These are phyloP conservation scores for Fusarium udum DNA, from an alignment of 2,329 filamentous ascomycete genomes.

Conservation along the genomic window DNA sequence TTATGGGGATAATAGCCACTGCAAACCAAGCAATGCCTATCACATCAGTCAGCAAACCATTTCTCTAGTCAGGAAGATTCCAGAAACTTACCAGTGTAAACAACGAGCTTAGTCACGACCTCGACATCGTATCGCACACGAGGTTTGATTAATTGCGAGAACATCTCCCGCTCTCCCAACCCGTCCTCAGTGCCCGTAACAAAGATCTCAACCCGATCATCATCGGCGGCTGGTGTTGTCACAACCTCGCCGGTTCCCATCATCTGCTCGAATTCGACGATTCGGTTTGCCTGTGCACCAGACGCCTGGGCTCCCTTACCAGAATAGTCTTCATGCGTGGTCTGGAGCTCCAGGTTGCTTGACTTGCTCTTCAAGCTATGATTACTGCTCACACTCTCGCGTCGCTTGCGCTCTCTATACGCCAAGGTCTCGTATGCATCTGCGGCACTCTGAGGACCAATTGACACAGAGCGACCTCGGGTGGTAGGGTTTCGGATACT, in stretches of 20 bases:
- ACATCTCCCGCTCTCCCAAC: conserved; percentile 79
- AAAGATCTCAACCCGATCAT: conserved; percentile 49
- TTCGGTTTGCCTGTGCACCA: conserved; percentile 57
- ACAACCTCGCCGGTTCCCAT: conserved; percentile 73
- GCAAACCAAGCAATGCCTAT: conserved; percentile 85
- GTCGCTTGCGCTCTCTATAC: conserved; percentile 75
- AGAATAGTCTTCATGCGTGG: conserved; percentile 52
- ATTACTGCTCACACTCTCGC: conserved; percentile 65
- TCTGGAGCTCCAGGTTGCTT: conserved; percentile 54
- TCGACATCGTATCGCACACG: conserved; percentile 98
- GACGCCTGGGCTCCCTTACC: conserved; percentile 53
- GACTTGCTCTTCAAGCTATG: conserved; percentile 56
- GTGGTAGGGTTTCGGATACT: conserved; percentile 78
- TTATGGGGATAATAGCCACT: conserved; percentile 75
- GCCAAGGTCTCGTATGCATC: conserved; percentile 96
- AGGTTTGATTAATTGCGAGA: conserved; percentile 83
- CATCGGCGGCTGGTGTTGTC: conserved; percentile 45
- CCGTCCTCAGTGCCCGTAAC: conserved; percentile 55
- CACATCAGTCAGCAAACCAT: conserved; percentile 1
- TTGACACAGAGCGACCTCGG: conserved; percentile 81
- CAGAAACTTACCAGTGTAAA: conserved; percentile 77
- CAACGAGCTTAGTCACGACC: conserved; percentile 94
- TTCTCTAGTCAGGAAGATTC: background rate
- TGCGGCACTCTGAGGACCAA: conserved; percentile 94
- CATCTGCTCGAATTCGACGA: conserved; percentile 75